Base-by-base conservation (phyloP, 345 rosid genomes). In the Euphorbia peplus region DNA sequence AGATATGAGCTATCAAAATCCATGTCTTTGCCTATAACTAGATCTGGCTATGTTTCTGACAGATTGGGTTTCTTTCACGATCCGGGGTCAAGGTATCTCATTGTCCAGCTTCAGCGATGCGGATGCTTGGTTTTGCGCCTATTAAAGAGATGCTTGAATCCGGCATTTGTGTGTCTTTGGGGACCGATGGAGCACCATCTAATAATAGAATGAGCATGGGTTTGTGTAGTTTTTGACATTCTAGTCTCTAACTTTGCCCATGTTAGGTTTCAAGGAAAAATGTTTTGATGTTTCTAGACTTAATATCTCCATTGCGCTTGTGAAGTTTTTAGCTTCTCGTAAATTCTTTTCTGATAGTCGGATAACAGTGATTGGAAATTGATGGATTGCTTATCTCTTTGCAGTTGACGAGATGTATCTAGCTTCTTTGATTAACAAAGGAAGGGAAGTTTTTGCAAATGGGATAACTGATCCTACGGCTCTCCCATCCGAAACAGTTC, bases 111-210 rank as follows among this genome's bases (percentile, higher is more conserved):
- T 63, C 90, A 66, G 88, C 93, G 15, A 88, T 88, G 93, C 83
- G 83, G 59, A 83, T 88, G 90, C 93, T 88, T 64, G 93, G 93
- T 67, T 86, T 84, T 74, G 89, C 90, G 50, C 88, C 76, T 21
- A 62, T 86, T n/a, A 82, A 42, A 65, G 86, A 88, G 82, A 86
- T 88, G 93, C 84, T 86, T 64, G 63, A 75, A 18, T 80, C 90
- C n/a, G 85, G 85, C 66, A 67, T 84, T 53, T 80, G 84, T 73
- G 89, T 88, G 42, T 88, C 93, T 55, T 69, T 88, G 67, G 90
- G 93, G 71, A 88, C 90, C n/a, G 93, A 88, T 83, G 93, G 93
- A 28, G 93, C 93, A 19, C 90, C 90, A 67, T 82, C 93, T 39
- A 88, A 88, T 80, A 86, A 86, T 72, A 84, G 93, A 79, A 88